A percentile compares a stretch with the other conserved stretches of the same genome.
Evolutionary conservation across 495 filamentous ascomycete species (phyloP).

Genomic region (Platismatia glauca): DNA sequence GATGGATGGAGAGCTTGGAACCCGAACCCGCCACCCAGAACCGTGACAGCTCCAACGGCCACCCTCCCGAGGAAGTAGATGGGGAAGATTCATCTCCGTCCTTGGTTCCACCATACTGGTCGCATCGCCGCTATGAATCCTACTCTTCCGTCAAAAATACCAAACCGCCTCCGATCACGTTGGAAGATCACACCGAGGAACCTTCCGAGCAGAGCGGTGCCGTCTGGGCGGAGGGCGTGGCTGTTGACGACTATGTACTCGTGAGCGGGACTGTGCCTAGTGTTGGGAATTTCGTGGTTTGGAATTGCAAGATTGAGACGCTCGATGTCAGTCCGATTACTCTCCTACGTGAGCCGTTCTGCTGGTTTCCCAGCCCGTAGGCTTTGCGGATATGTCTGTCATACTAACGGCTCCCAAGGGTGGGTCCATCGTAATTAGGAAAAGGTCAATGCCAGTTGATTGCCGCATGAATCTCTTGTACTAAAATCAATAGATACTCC

Average conservation of each 20-base stretch:
- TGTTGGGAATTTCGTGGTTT: conserved; percentile 64
- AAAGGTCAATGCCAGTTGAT: conserved; percentile 36
- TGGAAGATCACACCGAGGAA: conserved; percentile 65
- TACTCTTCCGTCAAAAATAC: conserved; percentile 35
- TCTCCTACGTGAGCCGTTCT: conserved; percentile 3
- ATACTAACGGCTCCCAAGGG: conserved; percentile 32
- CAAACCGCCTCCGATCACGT: conserved; percentile 43
- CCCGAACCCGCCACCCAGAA: background rate
- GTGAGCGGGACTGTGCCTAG: conserved; percentile 53
- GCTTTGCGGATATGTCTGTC: background rate
- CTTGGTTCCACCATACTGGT: conserved; percentile 41
- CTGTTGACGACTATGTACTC: conserved; percentile 58
- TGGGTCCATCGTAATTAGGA: conserved; percentile 50
- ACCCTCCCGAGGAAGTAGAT: background rate
- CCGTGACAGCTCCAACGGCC: background rate
- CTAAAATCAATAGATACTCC: conserved; percentile 47
- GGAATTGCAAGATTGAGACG: conserved; percentile 63
- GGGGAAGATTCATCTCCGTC: background rate
- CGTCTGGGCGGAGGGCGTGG: conserved; percentile 58
- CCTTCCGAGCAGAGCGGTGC: conserved; percentile 50
- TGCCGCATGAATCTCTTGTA: background rate
- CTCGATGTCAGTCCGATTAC: conserved; percentile 47
- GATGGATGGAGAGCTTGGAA: conserved; percentile 3
- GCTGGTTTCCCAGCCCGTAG: conserved; percentile 6
- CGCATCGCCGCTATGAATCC: conserved; percentile 39